Conservation (phyloP, 352 stramenopile genomes). For the Pythium pectinolyticum region DNA sequence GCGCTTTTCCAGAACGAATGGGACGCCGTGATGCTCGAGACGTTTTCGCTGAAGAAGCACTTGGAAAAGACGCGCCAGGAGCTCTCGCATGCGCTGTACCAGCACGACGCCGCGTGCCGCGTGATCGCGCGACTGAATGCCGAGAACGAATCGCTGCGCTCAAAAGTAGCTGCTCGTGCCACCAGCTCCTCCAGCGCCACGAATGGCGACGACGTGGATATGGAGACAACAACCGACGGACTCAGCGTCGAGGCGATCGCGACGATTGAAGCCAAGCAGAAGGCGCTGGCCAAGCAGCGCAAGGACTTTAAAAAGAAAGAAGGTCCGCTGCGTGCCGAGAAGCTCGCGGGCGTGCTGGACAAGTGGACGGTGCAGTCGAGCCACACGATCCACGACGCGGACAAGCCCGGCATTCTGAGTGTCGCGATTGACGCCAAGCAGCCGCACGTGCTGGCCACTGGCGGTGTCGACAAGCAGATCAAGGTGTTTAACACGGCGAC, state of each 20-base stretch:
- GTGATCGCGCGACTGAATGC: conserved; percentile 92
- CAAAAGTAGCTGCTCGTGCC: conserved; percentile 28
- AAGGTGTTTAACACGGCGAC: conserved; percentile 79
- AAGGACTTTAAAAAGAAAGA: conserved; percentile 81
- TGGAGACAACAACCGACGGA: conserved; percentile 27
- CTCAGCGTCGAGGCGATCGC: conserved; percentile 44
- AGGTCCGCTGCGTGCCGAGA: conserved; percentile 42
- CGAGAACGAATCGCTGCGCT: conserved; percentile 63
- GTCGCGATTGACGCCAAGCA: conserved; percentile 63
- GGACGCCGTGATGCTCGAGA: conserved; percentile 93
- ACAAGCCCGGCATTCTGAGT: conserved; percentile 65
- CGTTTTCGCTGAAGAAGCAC: conserved; percentile 93
- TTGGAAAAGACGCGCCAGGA: conserved; percentile 94
- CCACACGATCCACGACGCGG: conserved; percentile 71
- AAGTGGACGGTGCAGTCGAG: conserved; percentile 44
- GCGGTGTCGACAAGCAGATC: conserved; percentile 79
- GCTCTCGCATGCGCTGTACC: conserved; percentile 93
- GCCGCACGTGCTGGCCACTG: conserved; percentile 55
- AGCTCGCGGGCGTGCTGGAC: conserved; percentile 32
- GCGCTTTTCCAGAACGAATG: conserved; percentile 91
- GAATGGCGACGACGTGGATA: conserved; percentile 52
- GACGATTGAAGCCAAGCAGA: conserved; percentile 69
- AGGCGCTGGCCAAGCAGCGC: conserved; percentile 63
- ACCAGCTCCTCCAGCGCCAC: conserved; percentile 17
- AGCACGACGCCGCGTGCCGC: conserved; percentile 95